Evolutionary conservation across 306 rosid species (phyloP).

Genomic region (Citrullus amarus): DNA sequence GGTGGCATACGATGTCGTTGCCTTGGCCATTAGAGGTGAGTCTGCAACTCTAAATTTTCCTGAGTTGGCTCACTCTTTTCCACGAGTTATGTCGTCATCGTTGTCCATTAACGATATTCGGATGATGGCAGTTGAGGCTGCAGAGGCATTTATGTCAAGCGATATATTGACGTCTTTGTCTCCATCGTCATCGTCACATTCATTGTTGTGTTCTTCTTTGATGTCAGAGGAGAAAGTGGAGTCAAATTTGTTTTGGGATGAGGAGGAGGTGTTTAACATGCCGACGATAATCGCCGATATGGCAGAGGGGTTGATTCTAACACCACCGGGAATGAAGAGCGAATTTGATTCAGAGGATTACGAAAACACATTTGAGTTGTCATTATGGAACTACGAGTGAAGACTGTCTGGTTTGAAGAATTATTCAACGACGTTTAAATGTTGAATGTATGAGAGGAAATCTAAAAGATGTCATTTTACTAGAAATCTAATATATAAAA

Average conservation of each 20-base stretch:
- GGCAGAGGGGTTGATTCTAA: slow-evolving; percentile 42
- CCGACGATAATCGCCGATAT: slow-evolving; percentile 24
- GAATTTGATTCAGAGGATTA: slow-evolving; percentile 24
- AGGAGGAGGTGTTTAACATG: slow-evolving; percentile 38
- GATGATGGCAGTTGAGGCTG: slow-evolving; percentile 19
- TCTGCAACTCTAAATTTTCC: slow-evolving; percentile 44
- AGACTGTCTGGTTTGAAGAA: not conserved
- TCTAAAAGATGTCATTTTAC: too few relatives aligned
- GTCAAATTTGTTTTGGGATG: slow-evolving; percentile 2
- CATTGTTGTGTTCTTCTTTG: not conserved
- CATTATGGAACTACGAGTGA: slow-evolving; percentile 18
- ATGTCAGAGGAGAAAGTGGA: not conserved
- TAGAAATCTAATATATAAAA: too few relatives aligned
- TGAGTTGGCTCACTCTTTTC: not conserved
- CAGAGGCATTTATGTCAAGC: not conserved
- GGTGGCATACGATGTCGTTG: slow-evolving; percentile 55
- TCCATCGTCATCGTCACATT: not conserved
- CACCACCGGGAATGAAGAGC: slow-evolving; percentile 25
- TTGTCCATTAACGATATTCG: slow-evolving; percentile 23
- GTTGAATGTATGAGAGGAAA: too few relatives aligned
- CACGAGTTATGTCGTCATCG: not conserved
- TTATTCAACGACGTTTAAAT: not conserved
- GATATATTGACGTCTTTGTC: not conserved
- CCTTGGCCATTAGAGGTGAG: slow-evolving; percentile 38
- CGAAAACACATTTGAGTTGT: not conserved